Percentiles rank a stretch among this genome's conserved stretches.
These are phyloP conservation scores for Murraya paniculata DNA, from an alignment of 345 rosid species.

Conservation along the genomic window DNA sequence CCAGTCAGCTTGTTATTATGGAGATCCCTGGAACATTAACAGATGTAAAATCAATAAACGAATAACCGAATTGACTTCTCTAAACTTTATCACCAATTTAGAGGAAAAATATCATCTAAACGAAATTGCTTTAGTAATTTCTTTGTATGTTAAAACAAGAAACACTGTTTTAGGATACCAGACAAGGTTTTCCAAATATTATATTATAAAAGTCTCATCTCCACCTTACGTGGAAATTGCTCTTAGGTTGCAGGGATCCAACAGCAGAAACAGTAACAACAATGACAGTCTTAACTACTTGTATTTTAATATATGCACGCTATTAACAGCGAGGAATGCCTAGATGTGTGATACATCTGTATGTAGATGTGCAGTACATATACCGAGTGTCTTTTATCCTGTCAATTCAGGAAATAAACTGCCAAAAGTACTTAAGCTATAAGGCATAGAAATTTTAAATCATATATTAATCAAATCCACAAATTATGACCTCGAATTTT, in stretches of 20 bases:
- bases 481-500: background rate
- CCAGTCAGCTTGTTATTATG: constrained; percentile 97
- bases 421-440: background rate
- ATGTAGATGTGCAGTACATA: background rate
- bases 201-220: background rate
- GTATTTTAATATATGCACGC: background rate
- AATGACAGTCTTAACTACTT: background rate
- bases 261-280: background rate
- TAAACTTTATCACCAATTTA: background rate
- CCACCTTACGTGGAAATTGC: background rate
- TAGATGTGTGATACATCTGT: background rate
- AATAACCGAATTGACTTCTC: background rate
- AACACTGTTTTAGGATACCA: background rate
- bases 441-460: background rate
- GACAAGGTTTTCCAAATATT: background rate
- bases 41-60: background rate
- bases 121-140: background rate
- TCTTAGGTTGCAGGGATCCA: background rate
- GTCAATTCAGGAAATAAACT: background rate
- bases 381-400: background rate
- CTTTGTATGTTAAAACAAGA: background rate
- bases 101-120: background rate
- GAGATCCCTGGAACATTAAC: constrained; percentile 63
- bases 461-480: background rate
- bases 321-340: background rate